These are phyloP conservation scores for Penicillium mononematosum DNA, from an alignment of 495 filamentous ascomycete genomes.

Conservation along the genomic window DNA sequence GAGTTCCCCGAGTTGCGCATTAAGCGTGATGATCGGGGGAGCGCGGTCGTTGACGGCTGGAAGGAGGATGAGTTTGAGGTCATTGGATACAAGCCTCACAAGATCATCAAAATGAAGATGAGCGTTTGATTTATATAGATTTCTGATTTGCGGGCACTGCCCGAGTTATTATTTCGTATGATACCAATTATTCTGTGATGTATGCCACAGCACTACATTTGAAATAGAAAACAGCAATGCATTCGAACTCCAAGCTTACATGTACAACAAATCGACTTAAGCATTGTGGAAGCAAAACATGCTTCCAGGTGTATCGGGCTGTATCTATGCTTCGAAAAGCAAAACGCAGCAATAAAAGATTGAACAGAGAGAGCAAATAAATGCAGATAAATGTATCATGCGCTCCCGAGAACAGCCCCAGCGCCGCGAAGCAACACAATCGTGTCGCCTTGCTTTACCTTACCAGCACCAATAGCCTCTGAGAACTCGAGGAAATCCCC, in stretches of 20 bases:
- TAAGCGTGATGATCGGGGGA: constrained; percentile 59
- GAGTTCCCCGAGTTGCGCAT: constrained; percentile 78
- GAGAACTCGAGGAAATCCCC: constrained; percentile 82
- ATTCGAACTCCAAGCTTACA: background rate
- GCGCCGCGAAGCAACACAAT: constrained; percentile 86
- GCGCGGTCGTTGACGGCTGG: constrained; percentile 70
- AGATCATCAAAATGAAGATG: constrained; percentile 96
- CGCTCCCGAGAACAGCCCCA: constrained; percentile 54
- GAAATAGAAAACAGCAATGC: background rate
- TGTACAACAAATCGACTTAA: background rate
- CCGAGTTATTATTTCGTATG: constrained; percentile 20
- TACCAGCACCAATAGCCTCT: constrained; percentile 68
- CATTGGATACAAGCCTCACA: constrained; percentile 85
- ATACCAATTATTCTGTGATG: constrained; percentile 18
- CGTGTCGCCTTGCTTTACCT: constrained; percentile 75
- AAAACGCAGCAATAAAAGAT: constrained; percentile 6
- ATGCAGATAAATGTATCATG: constrained; percentile 15
- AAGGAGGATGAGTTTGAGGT: constrained; percentile 84
- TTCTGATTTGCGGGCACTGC: background rate
- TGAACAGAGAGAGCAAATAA: background rate
- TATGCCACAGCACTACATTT: background rate
- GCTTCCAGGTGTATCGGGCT: constrained; percentile 10
- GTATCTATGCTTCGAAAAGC: constrained; percentile 14
- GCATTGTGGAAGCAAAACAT: constrained; percentile 1
- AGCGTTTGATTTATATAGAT: constrained; percentile 59